A percentile compares a stretch with the other conserved stretches of the same genome.
Conservation (phyloP, 2,329 filamentous ascomycete species). For the Endoconidiophora laricicola region DNA sequence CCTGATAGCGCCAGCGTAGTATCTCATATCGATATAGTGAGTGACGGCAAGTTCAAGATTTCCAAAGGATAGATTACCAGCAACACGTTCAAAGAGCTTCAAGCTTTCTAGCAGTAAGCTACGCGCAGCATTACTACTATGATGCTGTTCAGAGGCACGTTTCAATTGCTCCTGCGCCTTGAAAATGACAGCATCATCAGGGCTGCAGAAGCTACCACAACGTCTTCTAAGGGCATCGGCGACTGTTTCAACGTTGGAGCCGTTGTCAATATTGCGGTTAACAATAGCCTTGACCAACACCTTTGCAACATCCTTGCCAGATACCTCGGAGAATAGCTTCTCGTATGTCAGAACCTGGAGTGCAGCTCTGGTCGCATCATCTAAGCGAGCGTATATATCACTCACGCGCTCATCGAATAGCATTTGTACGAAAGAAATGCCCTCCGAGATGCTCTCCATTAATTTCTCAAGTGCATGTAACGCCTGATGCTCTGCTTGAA, state of each 20-base stretch:
- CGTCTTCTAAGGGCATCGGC: constrained; percentile 82
- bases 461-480: constrained; percentile 72
- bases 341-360: constrained; percentile 74
- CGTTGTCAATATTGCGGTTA: constrained; percentile 91
- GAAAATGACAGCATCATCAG: constrained; percentile 95
- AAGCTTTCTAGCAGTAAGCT: constrained; percentile 77
- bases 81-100: constrained; percentile 75
- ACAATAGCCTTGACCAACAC: constrained; percentile 94
- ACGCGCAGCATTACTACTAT: constrained; percentile 59
- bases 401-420: constrained; percentile 86
- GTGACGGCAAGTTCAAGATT: constrained; percentile 64
- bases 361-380: constrained; percentile 50
- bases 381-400: constrained; percentile 67
- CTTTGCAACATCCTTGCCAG: constrained; percentile 80
- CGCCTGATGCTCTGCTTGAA: constrained; percentile 88
- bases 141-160: constrained; percentile 62
- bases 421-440: constrained; percentile 88
- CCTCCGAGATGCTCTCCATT: constrained; percentile 82
- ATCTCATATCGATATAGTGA: constrained; percentile 67
- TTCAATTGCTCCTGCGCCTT: constrained; percentile 93
- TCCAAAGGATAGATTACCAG: constrained; percentile 61
- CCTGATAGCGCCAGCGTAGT: constrained; percentile 86
- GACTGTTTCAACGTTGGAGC: constrained; percentile 92
- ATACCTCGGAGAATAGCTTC: constrained; percentile 60
- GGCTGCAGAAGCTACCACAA: constrained; percentile 93